Evolutionary conservation across 106 monocot genomes (phyloP).

Genomic region (Dendrobium huoshanense): DNA sequence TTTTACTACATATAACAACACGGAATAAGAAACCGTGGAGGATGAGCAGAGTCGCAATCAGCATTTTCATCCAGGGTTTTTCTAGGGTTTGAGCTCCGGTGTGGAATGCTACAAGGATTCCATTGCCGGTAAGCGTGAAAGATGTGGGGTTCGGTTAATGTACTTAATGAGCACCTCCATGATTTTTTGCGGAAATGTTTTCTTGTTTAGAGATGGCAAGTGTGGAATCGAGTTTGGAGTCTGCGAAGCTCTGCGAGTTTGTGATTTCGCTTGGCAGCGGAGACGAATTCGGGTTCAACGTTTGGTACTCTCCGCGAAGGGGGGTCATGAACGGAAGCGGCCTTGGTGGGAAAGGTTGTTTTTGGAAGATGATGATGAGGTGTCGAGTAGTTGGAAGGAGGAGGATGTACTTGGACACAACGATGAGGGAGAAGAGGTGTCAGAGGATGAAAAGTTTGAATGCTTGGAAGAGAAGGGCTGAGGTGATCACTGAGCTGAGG

Average conservation of each 20-base stretch:
- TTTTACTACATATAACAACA: neutral
- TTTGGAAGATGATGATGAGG: slow-evolving; percentile 32
- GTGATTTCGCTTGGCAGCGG: slow-evolving; percentile 8
- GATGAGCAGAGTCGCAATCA: neutral
- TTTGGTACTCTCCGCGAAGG: slow-evolving; percentile 28
- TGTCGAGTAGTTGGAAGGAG: slow-evolving; percentile 24
- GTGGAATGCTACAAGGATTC: neutral
- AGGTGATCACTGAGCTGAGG: slow-evolving; percentile 82
- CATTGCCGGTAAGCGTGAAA: neutral
- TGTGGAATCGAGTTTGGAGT: neutral
- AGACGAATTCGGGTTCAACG: neutral
- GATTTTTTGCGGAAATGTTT: neutral
- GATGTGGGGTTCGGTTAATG: slow-evolving; percentile 1
- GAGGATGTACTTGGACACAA: slow-evolving; percentile 34
- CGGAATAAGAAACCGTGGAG: neutral
- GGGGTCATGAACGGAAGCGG: slow-evolving; percentile 7
- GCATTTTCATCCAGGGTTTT: slow-evolving; percentile 5
- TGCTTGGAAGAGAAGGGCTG: slow-evolving; percentile 87
- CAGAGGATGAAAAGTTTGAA: slow-evolving; percentile 52
- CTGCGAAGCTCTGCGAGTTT: slow-evolving; percentile 7
- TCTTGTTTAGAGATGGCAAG: neutral
- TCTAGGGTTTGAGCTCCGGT: neutral
- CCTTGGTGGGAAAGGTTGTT: slow-evolving; percentile 83
- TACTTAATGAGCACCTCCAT: slow-evolving; percentile 13
- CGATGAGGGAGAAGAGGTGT: slow-evolving; percentile 4